Conservation (phyloP, 306 rosid species). For the Aeschynomene evenia region DNA sequence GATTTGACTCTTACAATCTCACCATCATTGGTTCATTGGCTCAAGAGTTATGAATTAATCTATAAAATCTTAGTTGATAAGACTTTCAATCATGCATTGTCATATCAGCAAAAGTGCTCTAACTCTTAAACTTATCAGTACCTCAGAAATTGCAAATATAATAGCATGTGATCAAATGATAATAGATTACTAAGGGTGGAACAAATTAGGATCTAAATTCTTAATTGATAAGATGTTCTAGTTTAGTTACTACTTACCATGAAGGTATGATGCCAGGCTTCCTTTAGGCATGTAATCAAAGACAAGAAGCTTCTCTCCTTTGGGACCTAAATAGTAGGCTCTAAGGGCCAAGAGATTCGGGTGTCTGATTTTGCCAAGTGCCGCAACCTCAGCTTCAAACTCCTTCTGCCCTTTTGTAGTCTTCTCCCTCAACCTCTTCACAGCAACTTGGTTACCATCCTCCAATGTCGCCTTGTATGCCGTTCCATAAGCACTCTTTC, state of each 20-base stretch:
- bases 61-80: too few relatives aligned
- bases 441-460: constrained; percentile 83
- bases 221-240: neutral
- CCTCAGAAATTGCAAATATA: neutral
- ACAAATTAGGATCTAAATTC: neutral
- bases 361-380: constrained; percentile 77
- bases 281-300: constrained; percentile 86
- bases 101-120: too few relatives aligned
- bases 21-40: too few relatives aligned
- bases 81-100: too few relatives aligned
- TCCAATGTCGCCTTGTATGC: constrained; percentile 87
- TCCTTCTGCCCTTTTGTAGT: constrained; percentile 81
- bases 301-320: constrained; percentile 77
- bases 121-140: too few relatives aligned
- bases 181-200: too few relatives aligned
- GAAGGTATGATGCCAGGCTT: constrained; percentile 85
- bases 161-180: too few relatives aligned
- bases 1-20: too few relatives aligned
- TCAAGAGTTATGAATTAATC: too few relatives aligned
- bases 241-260: constrained; percentile 52
- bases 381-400: constrained; percentile 76
- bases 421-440: constrained; percentile 88
- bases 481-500: constrained; percentile 85
- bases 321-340: constrained; percentile 71
- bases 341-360: constrained; percentile 73